Conservation (phyloP, 225 moss, liverwort and hornwort species). For the Physcomitrellopsis africana region DNA sequence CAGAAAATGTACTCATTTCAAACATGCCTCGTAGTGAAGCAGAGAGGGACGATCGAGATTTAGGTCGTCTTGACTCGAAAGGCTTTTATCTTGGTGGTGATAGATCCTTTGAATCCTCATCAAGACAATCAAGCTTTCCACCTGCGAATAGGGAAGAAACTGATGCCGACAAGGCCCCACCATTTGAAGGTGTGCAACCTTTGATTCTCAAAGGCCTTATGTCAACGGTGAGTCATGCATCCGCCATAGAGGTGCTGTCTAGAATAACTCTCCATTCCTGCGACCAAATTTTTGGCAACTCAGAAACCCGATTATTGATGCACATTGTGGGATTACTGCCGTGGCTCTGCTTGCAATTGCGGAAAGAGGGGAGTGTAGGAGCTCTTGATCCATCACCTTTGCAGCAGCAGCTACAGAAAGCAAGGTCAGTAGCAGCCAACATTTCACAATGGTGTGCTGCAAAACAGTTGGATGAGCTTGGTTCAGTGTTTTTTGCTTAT, state of each 20-base stretch:
- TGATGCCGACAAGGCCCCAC: constrained; percentile 80
- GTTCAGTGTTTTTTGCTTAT: constrained; percentile 86
- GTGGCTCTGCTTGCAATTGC: constrained; percentile 96
- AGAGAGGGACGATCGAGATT: constrained; percentile 77
- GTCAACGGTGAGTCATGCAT: constrained; percentile 99
- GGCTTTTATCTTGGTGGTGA: constrained; percentile 80
- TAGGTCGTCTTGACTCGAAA: constrained; percentile 85
- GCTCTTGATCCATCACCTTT: constrained; percentile 80
- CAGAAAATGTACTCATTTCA: constrained; percentile 95
- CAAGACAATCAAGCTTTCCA: constrained; percentile 51
- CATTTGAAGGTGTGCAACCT: constrained; percentile 97
- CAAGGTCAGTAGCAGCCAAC: constrained; percentile 95
- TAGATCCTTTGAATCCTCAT: constrained; percentile 59
- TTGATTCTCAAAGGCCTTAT: constrained; percentile 96
- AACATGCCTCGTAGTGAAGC: constrained; percentile 98
- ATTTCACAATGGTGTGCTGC: constrained; percentile 99
- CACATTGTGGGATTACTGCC: constrained; percentile 96
- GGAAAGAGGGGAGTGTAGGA: constrained; percentile 68
- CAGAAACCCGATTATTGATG: constrained; percentile 95
- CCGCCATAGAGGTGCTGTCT: constrained; percentile 98
- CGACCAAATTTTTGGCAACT: constrained; percentile 98
- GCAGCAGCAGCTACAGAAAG: constrained; percentile 98
- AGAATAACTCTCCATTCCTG: constrained; percentile 96
- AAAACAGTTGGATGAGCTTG: constrained; percentile 86
- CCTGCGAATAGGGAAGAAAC: constrained; percentile 66